Base-by-base conservation (phyloP, 1,139 yeast genomes). In the Protomyces inouyei region DNA sequence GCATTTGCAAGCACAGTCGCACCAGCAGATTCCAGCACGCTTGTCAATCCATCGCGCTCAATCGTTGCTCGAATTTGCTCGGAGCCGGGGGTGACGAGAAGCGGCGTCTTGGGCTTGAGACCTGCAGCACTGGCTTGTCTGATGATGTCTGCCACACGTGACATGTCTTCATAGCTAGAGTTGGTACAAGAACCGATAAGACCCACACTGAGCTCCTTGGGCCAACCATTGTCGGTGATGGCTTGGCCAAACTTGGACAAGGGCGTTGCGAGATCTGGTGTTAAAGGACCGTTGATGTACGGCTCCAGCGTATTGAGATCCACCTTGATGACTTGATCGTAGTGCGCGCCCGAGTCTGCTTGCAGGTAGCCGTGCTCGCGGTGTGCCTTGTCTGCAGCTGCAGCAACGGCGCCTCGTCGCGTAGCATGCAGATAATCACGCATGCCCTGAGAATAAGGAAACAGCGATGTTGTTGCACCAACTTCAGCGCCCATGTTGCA, bases 401-500 rank as follows among this genome's bases (percentile, higher is more conserved):
- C 83, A 32, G 96, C 96, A 69, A 92, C 83, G 60, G 91, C 88
- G 10, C 80, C 86, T 77, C 98, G 84, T 67, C 83, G 84, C 25
- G 98, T 93, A 64, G 95, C 88, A 56, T 80, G 73, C 73, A 93
- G 82, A 77, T 92, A 93, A 68, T 91, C 81, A 71, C 81, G 82
- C 79, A 89, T 96, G 52, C 96, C 90, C 64, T 86, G 87, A 74
- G 89, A 93, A 83, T 85, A 91, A 65, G 98, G 98, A 89, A 93
- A 93, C 64, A 92, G 83, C 10, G 97, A 91, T 51, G 98, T 93
- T 40, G 98, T 93, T 45, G 98, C 98, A 75, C 98, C 98, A 68
- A 93, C 89, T 78, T 93, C 98, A 64, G 98, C 98, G 74, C 98
- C 98, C 98, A 93, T 93, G 77, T 93, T 93, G 82, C 98, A 92